A percentile compares a stretch with the other conserved stretches of the same genome.
Conservation (phyloP, 352 stramenopile genomes). For the Phytophthora syringae region DNA sequence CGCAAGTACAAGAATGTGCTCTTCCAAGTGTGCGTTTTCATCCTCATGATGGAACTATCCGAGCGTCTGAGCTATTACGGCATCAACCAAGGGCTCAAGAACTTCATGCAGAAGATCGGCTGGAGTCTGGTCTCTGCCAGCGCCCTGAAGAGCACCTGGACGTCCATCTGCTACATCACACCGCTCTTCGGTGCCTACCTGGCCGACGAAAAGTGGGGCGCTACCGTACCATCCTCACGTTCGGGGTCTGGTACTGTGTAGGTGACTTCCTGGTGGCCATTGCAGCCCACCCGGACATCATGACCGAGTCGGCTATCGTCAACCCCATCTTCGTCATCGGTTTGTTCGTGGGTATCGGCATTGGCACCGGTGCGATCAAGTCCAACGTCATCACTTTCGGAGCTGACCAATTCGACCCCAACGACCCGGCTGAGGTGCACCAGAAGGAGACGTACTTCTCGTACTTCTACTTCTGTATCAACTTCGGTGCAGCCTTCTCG, state of each 20-base stretch:
- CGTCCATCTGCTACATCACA: slow-evolving; percentile 87
- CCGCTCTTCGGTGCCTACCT: slow-evolving; percentile 85
- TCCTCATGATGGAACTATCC: slow-evolving; percentile 87
- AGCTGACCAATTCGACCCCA: slow-evolving; percentile 88
- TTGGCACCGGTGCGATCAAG: slow-evolving; percentile 88
- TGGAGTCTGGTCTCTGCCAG: slow-evolving; percentile 85
- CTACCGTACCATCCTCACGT: slow-evolving; percentile 86
- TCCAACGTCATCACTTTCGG: slow-evolving; percentile 89
- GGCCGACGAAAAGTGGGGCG: slow-evolving; percentile 88
- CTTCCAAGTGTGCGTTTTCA: slow-evolving; percentile 86
- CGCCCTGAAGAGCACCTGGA: slow-evolving; percentile 90
- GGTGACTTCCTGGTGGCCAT: slow-evolving; percentile 72
- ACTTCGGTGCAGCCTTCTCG: slow-evolving; percentile 90
- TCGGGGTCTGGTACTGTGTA: slow-evolving; percentile 80
- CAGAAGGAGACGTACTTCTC: slow-evolving; percentile 91
- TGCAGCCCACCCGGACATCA: slow-evolving; percentile 68
- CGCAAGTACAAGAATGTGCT: slow-evolving; percentile 78
- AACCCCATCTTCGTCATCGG: slow-evolving; percentile 66
- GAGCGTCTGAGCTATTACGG: slow-evolving; percentile 89
- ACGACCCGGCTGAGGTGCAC: slow-evolving; percentile 77
- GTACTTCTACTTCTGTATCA: slow-evolving; percentile 94
- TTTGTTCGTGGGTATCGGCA: slow-evolving; percentile 73
- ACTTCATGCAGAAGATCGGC: slow-evolving; percentile 80
- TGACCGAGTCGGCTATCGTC: no score
- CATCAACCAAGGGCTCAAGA: slow-evolving; percentile 90